phyloP scores from a whole-genome alignment of 495 filamentous ascomycete species.

The Aspergillus avenaceus region DNA sequence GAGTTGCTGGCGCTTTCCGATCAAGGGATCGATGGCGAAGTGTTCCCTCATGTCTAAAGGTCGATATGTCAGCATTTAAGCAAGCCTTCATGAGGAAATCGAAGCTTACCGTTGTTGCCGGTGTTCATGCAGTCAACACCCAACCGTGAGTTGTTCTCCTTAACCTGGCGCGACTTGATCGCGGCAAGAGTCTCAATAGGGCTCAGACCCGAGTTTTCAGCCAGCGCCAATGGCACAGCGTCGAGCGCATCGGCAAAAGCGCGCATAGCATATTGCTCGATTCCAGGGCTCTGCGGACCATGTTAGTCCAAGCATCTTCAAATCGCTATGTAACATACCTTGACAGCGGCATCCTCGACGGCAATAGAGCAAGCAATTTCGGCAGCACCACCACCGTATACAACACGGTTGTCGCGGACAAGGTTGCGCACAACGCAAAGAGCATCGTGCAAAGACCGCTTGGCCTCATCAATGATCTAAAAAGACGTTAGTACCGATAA shows the following conservation, averaged over 20 bases:
- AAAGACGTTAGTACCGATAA: constrained; percentile 18
- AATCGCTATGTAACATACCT: constrained; percentile 42
- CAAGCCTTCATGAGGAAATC: neutral
- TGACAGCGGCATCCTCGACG: constrained; percentile 90
- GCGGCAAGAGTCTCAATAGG: constrained; percentile 92
- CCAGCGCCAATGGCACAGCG: constrained; percentile 90
- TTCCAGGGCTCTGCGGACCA: constrained; percentile 66
- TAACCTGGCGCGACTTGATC: constrained; percentile 94
- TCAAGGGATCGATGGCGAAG: constrained; percentile 96
- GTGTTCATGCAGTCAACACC: constrained; percentile 98
- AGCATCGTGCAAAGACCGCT: constrained; percentile 94
- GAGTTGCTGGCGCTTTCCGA: constrained; percentile 95
- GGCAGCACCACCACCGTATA: constrained; percentile 96
- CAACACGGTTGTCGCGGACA: constrained; percentile 91
- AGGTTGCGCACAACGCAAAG: constrained; percentile 97
- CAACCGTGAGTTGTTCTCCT: constrained; percentile 76
- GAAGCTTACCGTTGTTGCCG: constrained; percentile 70
- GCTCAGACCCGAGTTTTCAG: constrained; percentile 94
- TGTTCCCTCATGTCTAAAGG: constrained; percentile 85
- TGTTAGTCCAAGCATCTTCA: neutral
- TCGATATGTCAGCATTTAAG: neutral
- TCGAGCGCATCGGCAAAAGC: constrained; percentile 96
- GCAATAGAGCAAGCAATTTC: constrained; percentile 97
- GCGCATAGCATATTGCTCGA: constrained; percentile 98
- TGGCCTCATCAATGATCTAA: constrained; percentile 97